Conservation (phyloP, 495 filamentous ascomycete species). For the Penicillium nucicola region DNA sequence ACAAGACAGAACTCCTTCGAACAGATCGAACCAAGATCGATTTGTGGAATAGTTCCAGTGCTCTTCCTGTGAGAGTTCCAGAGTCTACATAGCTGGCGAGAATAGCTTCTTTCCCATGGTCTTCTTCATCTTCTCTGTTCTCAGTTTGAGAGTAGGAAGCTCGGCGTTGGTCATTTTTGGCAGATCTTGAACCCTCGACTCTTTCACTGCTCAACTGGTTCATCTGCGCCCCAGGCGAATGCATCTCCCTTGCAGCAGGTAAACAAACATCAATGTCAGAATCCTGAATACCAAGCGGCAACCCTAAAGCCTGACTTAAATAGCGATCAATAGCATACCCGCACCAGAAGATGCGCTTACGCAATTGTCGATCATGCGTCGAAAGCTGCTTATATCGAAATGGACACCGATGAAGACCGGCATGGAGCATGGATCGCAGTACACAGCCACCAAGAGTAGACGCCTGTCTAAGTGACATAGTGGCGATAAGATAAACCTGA, state of each 20-base stretch:
- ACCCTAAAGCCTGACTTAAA: constrained; percentile 44
- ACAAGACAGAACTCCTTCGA: constrained; percentile 31
- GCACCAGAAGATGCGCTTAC: constrained; percentile 50
- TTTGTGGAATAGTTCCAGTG: constrained; percentile 42
- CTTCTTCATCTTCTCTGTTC: constrained; percentile 9
- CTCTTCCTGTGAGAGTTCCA: constrained; percentile 37
- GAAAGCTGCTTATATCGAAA: constrained; percentile 41
- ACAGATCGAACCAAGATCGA: constrained; percentile 38
- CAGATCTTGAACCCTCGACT: neutral
- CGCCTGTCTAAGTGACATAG: constrained; percentile 36
- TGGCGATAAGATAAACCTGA: constrained; percentile 38
- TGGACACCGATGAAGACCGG: constrained; percentile 41
- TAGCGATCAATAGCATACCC: constrained; percentile 49
- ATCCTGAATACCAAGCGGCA: constrained; percentile 42
- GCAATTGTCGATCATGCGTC: constrained; percentile 37
- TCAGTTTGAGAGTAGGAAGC: neutral
- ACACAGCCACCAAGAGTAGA: constrained; percentile 40
- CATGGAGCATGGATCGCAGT: constrained; percentile 39
- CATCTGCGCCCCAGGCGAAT: constrained; percentile 16
- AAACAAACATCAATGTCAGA: constrained; percentile 42
- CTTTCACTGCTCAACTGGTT: neutral
- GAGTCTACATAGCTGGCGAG: constrained; percentile 41
- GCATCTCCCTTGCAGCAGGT: constrained; percentile 28
- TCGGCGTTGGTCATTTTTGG: neutral
- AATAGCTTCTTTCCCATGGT: constrained; percentile 24